Evolutionary conservation across 176 grass and related monocot genomes (phyloP).

Genomic region (Juncus inflexus): DNA sequence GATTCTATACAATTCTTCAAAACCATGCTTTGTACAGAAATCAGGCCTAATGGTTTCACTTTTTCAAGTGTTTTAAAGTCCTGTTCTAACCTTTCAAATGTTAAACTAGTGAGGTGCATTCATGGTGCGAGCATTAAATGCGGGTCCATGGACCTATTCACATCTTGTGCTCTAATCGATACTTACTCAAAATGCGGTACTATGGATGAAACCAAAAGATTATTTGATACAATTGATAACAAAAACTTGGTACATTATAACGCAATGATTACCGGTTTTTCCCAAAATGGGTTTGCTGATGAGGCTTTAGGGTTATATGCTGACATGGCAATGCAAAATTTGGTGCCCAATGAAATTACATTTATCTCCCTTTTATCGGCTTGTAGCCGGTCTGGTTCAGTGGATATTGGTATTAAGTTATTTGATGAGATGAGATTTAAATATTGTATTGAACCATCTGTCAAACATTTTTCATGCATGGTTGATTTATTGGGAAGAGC

Average conservation of each 20-base stretch:
- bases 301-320: slow-evolving; percentile 34
- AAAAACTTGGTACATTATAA: slow-evolving; percentile 37
- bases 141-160: slow-evolving; percentile 30
- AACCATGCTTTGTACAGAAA: slow-evolving; percentile 23
- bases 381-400: slow-evolving; percentile 33
- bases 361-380: slow-evolving; percentile 43
- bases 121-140: slow-evolving; percentile 30
- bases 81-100: slow-evolving; percentile 29
- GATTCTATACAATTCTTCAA: slow-evolving; percentile 38
- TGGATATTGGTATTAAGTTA: slow-evolving; percentile 29
- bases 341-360: slow-evolving; percentile 35
- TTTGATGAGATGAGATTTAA: slow-evolving; percentile 40
- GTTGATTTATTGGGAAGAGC: slow-evolving; percentile 42
- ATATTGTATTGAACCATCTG: slow-evolving; percentile 23
- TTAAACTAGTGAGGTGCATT: slow-evolving; percentile 31
- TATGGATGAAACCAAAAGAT: slow-evolving; percentile 27
- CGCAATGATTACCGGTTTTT: slow-evolving; percentile 41
- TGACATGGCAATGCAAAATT: slow-evolving; percentile 18
- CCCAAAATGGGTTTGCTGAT: slow-evolving; percentile 32
- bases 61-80: slow-evolving; percentile 42
- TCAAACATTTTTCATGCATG: slow-evolving; percentile 43
- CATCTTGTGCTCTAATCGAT: slow-evolving; percentile 33
- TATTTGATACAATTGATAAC: slow-evolving; percentile 25
- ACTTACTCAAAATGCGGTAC: slow-evolving; percentile 37
- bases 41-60: slow-evolving; percentile 32